Percentiles rank a stretch among this genome's conserved stretches.
These are phyloP conservation scores for Pulveroboletus sp. DNA, from an alignment of 768 basidiomycete genomes.

Conservation along the genomic window DNA sequence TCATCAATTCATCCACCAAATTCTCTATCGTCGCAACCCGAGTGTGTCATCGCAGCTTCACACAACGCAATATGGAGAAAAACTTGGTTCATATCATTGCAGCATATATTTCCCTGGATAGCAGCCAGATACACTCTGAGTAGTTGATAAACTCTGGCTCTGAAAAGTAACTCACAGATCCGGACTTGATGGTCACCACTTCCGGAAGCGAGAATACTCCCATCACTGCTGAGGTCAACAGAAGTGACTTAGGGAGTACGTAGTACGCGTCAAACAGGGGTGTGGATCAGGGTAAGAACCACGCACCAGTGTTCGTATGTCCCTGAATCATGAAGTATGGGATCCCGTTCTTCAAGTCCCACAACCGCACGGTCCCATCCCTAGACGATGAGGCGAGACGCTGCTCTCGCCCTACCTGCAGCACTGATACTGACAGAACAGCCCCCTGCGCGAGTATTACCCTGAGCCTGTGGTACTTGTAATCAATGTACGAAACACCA, in stretches of 20 bases:
- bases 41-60: neutral
- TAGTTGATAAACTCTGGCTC: conserved; percentile 10
- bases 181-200: conserved; percentile 35
- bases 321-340: conserved; percentile 34
- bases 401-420: conserved; percentile 32
- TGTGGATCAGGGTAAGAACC: conserved; percentile 19
- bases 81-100: conserved; percentile 16
- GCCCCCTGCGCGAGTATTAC: conserved; percentile 21
- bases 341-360: conserved; percentile 31
- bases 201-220: conserved; percentile 32
- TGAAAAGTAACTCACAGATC: conserved; percentile 29
- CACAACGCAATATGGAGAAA: neutral
- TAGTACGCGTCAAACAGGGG: conserved; percentile 9
- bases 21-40: conserved; percentile 7
- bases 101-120: conserved; percentile 24
- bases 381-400: conserved; percentile 35
- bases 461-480: neutral
- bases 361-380: conserved; percentile 34
- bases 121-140: conserved; percentile 10
- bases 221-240: conserved; percentile 34
- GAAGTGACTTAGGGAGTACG: conserved; percentile 29
- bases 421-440: conserved; percentile 26
- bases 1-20: neutral
- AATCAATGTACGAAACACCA: neutral
- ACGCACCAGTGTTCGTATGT: conserved; percentile 32